Evolutionary conservation across 768 basidiomycete genomes (phyloP), one percentile per base, ranked within the genome.

Genomic region (Mycena haematopus): DNA sequence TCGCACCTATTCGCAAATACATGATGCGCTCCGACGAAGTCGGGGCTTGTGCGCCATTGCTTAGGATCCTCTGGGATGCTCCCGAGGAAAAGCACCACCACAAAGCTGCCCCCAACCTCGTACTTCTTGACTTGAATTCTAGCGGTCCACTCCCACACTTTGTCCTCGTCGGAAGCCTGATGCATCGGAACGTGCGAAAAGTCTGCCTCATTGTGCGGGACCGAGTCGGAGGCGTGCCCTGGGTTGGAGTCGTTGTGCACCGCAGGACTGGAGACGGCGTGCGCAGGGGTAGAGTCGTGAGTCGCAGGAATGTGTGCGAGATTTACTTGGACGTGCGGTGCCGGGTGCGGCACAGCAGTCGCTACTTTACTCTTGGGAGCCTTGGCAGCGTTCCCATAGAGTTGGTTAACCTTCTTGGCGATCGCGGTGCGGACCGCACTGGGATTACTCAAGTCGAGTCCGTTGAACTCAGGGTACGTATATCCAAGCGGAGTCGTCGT

Each of bases 381-480:
- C n/a, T n/a, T 36, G 36, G 36, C 5, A 11, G 2, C 13, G 9
- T 4, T 4, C 14, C 77, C 75, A 54, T 80, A 83, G 10, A 80
- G 74, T 50, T 68, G 61, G 56, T 77, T 76, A 21, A 83, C 74
- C 22, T 65, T 69, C 21, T 67, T 56, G 19, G 70, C 69, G 49
- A 82, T 80, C n/a, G 73, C 76, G 4, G 45, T 52, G 42, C 63
- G 68, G 38, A 80, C 74, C 0, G 71, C 70, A 8, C 17, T 45
- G 10, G 68, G 53, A 59, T 79, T 67, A 10, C 62, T 65, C 56
- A 74, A 55, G 51, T 78, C 69, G 35, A 80, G 73, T 10, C 72
- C 73, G 54, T 79, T 78, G 70, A 84, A 83, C 35, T 85, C 84
- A 13, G 84, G 83, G 68, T 85, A 84, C 1, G 80, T 76, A 65